phyloP scores from a whole-genome alignment of 495 filamentous ascomycete species.

The Cercophora scortea region DNA sequence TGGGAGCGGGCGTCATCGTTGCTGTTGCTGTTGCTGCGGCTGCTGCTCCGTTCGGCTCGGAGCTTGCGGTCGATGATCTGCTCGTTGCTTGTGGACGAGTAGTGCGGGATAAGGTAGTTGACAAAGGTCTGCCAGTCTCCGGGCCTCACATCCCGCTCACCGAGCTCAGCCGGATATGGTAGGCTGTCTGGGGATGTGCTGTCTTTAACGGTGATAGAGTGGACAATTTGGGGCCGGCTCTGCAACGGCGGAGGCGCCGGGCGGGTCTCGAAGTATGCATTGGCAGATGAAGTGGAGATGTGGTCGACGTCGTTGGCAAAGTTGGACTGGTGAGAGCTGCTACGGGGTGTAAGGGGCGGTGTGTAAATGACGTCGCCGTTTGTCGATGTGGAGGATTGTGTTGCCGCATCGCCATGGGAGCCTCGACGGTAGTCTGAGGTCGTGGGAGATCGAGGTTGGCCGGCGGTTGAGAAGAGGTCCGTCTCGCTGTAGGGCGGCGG shows the following conservation, averaged over 20 bases:
- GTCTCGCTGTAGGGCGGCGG: slow-evolving; percentile 45
- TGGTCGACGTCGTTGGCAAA: slow-evolving; percentile 18
- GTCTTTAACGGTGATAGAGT: slow-evolving; percentile 14
- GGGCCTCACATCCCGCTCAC: slow-evolving; percentile 26
- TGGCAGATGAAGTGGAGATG: slow-evolving; percentile 17
- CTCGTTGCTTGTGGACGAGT: slow-evolving; percentile 22
- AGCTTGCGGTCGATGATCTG: slow-evolving; percentile 29
- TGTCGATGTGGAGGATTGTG: slow-evolving; percentile 24
- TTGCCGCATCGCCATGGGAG: slow-evolving; percentile 18
- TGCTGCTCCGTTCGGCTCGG: slow-evolving; percentile 15
- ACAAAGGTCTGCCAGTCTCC: slow-evolving; percentile 46
- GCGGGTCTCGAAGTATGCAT: slow-evolving; percentile 35
- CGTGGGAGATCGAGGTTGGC: slow-evolving; percentile 5
- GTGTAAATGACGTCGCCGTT: slow-evolving; percentile 37
- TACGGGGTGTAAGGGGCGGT: slow-evolving; percentile 35
- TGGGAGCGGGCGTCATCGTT: slow-evolving; percentile 10
- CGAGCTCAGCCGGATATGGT: slow-evolving; percentile 23
- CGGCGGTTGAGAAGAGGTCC: slow-evolving; percentile 35
- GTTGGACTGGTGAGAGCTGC: slow-evolving; percentile 22
- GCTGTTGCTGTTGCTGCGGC: slow-evolving; percentile 7
- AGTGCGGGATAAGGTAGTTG: slow-evolving; percentile 33
- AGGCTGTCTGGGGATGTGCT: slow-evolving; percentile 20
- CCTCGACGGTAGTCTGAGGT: slow-evolving; percentile 3
- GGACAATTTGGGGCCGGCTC: slow-evolving; percentile 7
- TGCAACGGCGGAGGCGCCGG: slow-evolving; percentile 13